Base-by-base conservation (phyloP, 2,329 filamentous ascomycete species). In the Diaporthe sp. region DNA sequence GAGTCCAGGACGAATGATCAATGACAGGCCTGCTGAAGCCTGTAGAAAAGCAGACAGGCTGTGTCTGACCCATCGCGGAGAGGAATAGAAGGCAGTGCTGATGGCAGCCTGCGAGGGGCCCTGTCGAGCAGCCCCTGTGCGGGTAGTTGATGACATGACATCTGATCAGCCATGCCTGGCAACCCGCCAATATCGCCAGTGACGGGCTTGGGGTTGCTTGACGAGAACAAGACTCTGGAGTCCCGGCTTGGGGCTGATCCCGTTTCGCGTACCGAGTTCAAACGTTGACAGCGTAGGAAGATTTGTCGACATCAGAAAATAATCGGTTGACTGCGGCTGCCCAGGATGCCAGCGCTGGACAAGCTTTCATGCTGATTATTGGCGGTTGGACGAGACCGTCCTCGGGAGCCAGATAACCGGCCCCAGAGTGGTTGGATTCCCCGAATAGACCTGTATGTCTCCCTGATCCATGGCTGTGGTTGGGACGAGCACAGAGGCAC, bases 281-380 rank as follows among this genome's bases (percentile, higher is more conserved):
- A 42, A 68, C 69, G n/a, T 68, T 72, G 69, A 72, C 61, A 55
- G 61, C 59, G 39, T 58, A n/a, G 47, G 25, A 61, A 72, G 17
- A 59, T 47, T 63, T 44, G 53, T 56, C 42, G 42, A 70, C n/a
- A 70, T 58, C 70, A 58, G 70, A 51, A 66, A 39, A 50, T 42
- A 27, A 70, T 73, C 47, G 50, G 70, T 66, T 63, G 55, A 56
- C 63, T 50, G 61, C 30, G 61, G 30, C 19, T 32, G 22, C n/a
- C 19, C 7, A 55, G 51, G 71, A 58, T 70, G 51, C 35, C 63
- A 25, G 35, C 13, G 35, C 44, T 25, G 25, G 56, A 53, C 70
- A 71, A 61, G 44, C 70, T 63, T 42, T 63, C 42, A 53, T 44
- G 32, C 59, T 32, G 44, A 9, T 5, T 30, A 32, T 55, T 61